These are phyloP conservation scores for Cutaneotrichosporon curvatum DNA, from an alignment of 1,284 basidiomycete species.

Conservation along the genomic window DNA sequence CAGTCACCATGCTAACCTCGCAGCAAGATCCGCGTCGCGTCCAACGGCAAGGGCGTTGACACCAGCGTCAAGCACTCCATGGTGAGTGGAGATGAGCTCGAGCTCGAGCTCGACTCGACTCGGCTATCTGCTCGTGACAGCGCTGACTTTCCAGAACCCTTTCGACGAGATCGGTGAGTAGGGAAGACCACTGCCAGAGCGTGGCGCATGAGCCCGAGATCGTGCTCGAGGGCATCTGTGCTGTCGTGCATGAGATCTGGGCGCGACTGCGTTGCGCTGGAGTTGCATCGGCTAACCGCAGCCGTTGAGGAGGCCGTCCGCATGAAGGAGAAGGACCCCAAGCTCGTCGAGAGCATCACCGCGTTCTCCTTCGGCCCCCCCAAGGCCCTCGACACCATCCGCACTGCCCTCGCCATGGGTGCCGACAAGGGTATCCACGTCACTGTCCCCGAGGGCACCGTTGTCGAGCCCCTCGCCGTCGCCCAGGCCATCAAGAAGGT, in stretches of 20 bases:
- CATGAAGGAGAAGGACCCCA: conserved; percentile 68
- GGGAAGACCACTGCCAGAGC: not conserved
- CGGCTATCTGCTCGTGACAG: too few relatives aligned
- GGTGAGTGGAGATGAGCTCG: conserved; percentile 53
- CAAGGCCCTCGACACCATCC: conserved; percentile 82
- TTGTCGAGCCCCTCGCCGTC: conserved; percentile 50
- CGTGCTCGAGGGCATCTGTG: conserved; percentile 5
- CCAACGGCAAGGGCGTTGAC: conserved; percentile 85
- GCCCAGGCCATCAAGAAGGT: conserved; percentile 68
- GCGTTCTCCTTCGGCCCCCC: conserved; percentile 88
- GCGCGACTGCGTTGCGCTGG: not conserved
- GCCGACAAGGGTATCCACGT: conserved; percentile 91
- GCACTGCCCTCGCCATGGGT: conserved; percentile 96
- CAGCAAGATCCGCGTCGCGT: conserved; percentile 91
- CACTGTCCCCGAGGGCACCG: conserved; percentile 75
- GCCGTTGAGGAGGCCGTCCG: conserved; percentile 97
- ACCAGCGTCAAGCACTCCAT: conserved; percentile 95
- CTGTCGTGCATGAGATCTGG: not conserved
- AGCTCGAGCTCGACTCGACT: too few relatives aligned
- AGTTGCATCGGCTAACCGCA: conserved; percentile 43
- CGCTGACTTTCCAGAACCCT: conserved; percentile 62
- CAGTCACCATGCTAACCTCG: conserved; percentile 25
- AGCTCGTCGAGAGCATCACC: conserved; percentile 73
- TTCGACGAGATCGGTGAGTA: conserved; percentile 89
- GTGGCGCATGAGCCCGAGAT: too few relatives aligned